Percentiles rank a stretch among this genome's conserved stretches.
Evolutionary conservation across 441 rosid species (phyloP).

Genomic region (Bruguiera hainesii): DNA sequence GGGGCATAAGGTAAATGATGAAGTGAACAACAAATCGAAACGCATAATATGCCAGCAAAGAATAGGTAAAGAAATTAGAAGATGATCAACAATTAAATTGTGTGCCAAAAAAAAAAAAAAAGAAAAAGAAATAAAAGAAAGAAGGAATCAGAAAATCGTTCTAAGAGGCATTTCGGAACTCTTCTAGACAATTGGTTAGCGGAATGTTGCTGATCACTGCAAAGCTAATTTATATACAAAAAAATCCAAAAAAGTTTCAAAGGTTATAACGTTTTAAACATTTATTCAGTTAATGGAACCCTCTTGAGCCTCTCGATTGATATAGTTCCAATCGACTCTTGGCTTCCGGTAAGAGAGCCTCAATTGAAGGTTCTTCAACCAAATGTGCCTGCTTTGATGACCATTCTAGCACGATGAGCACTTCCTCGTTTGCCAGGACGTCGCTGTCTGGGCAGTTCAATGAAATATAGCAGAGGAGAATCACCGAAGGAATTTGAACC

Average conservation of each 20-base stretch:
- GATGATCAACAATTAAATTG: not conserved
- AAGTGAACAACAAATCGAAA: too few relatives aligned
- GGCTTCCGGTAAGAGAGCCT: slow-evolving; percentile 55
- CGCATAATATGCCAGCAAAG: too few relatives aligned
- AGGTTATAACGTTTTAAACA: slow-evolving; percentile 10
- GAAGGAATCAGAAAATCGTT: not conserved
- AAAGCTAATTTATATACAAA: slow-evolving; percentile 28
- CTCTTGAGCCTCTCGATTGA: slow-evolving; percentile 83
- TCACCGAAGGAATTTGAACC: slow-evolving; percentile 49
- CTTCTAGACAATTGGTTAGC: slow-evolving; percentile 12
- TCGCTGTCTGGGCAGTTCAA: slow-evolving; percentile 81
- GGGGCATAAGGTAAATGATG: too few relatives aligned
- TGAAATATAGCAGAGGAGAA: slow-evolving; percentile 63
- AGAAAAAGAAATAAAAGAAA: not conserved
- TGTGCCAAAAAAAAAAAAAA: not conserved
- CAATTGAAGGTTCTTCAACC: slow-evolving; percentile 42
- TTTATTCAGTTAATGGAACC: slow-evolving; percentile 33
- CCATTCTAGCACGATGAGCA: slow-evolving; percentile 73
- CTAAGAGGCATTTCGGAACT: not conserved
- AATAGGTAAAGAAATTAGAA: not conserved
- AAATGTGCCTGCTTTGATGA: slow-evolving; percentile 65
- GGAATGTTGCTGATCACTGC: slow-evolving; percentile 3
- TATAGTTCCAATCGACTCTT: slow-evolving; percentile 75
- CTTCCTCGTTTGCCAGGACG: slow-evolving; percentile 65
- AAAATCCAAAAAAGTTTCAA: not conserved